phyloP scores from a whole-genome alignment of 2,329 filamentous ascomycete species.

The Catunica adiposa region DNA sequence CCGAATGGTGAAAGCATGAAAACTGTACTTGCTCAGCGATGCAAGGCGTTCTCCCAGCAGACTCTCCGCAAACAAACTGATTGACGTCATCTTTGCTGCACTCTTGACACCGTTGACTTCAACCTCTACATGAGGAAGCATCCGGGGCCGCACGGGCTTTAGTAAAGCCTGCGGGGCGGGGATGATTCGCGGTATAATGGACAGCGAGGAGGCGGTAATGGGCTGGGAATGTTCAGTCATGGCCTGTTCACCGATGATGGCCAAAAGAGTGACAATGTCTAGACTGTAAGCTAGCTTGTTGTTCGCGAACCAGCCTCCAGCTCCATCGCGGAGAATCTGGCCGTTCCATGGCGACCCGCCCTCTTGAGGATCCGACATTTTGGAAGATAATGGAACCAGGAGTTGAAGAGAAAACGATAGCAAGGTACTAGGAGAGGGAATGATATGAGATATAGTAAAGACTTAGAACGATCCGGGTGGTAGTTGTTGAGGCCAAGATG shows the following conservation, averaged over 20 bases:
- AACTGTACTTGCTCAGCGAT: conserved; percentile 28
- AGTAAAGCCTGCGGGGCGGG: conserved; percentile 47
- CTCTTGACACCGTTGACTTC: conserved; percentile 42
- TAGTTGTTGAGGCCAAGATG: too few species aligned
- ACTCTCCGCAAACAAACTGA: conserved; percentile 43
- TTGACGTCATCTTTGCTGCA: conserved; percentile 35
- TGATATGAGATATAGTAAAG: too few species aligned
- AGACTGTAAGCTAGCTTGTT: conserved; percentile 33
- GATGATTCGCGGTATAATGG: conserved; percentile 41
- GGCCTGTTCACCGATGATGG: conserved; percentile 44
- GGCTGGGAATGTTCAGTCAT: conserved; percentile 42
- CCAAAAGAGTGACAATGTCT: conserved; percentile 45
- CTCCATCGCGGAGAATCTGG: conserved; percentile 10
- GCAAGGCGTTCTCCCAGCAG: conserved; percentile 18
- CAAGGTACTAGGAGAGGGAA: too few species aligned
- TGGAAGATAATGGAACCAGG: background rate
- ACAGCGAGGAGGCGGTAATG: conserved; percentile 40
- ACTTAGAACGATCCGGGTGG: too few species aligned
- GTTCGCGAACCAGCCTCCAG: conserved; percentile 27
- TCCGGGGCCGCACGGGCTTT: conserved; percentile 35
- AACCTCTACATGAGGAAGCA: conserved; percentile 38
- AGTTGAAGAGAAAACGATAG: too few species aligned
- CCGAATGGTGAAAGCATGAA: conserved; percentile 33
- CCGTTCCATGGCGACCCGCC: background rate
- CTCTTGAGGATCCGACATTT: background rate